Base-by-base conservation (phyloP, 768 basidiomycete species). In the Podaxis pistillaris region DNA sequence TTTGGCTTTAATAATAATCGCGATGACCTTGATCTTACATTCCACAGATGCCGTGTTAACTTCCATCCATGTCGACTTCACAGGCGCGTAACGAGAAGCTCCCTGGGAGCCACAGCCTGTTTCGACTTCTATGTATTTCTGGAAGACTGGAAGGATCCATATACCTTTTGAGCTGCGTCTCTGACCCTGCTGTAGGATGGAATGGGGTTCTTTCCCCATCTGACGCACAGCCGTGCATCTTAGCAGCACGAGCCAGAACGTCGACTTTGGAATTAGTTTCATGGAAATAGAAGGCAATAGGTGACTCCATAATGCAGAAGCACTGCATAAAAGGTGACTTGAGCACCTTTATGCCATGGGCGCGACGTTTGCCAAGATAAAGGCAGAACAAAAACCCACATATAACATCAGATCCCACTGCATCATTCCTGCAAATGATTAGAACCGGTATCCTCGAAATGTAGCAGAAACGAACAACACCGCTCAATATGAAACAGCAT, bases 371-470 rank as follows among this genome's bases (percentile, higher is more conserved):
- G 30, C 47, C 17, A 49, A 28, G 22, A 58, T 49, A 36, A 22
- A 19, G 24, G 11, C 17, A 3, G 11, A 19, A 46, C 28, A 11
- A 38, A 56, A 36, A 46, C 30, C 33, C 56, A 36, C 49, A 15
- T 51, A 37, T 22, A n/a, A n/a, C 19, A 49, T 49, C 58, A 51
- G 49, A 51, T 60, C 50, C 15, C 47, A 19, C 41, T 47, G 11
- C 33, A 60, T 60, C 58, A 52, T 60, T 56, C 38, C 19, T 56
- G 37, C 19, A 26, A 51, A 60, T 60, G 47, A 60, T 60, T 60
- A 37, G 37, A 60, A 40, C 36, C 19, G 26, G 46, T 24, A 7
- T 38, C 36, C 22, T 51, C 51, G 17, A 26, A 60, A 28, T 60
- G 47, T 38, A n/a, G 36, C 33, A 41, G 33, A 28, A 17, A 37